These are phyloP conservation scores for Auxenochlorella protothecoides DNA, from an alignment of 139 green algal species.

Conservation along the genomic window DNA sequence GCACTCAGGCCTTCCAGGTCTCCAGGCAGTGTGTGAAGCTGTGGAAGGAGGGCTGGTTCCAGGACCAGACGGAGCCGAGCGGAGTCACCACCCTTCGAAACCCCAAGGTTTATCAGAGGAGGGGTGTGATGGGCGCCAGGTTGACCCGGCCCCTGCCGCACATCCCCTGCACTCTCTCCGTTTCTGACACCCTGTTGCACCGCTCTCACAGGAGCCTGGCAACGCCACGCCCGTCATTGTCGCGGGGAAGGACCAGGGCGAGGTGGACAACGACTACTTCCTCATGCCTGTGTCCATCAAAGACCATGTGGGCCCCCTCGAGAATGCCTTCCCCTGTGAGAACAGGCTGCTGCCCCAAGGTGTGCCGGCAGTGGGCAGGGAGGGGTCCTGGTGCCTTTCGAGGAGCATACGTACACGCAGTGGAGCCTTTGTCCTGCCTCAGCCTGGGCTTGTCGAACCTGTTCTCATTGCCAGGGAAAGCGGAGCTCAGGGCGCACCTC, in stretches of 20 bases:
- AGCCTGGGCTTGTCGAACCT: no score
- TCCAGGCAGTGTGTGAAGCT: constrained; percentile 71
- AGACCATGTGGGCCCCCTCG: constrained; percentile 74
- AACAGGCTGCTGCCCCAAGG: constrained; percentile 80
- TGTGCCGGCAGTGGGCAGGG: background rate
- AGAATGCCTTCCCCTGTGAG: constrained; percentile 77
- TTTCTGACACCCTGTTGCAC: background rate
- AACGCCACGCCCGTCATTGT: constrained; percentile 65
- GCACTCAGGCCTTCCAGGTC: constrained; percentile 24
- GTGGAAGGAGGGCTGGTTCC: constrained; percentile 69
- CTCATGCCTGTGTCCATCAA: constrained; percentile 81
- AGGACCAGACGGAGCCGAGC: constrained; percentile 5
- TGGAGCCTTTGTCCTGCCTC: no score
- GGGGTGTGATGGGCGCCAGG: no score
- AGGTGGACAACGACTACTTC: constrained; percentile 97
- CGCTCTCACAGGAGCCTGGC: constrained; percentile 41
- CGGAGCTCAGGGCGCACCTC: constrained; percentile 75
- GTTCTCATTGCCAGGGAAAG: constrained; percentile 8
- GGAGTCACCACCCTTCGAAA: constrained; percentile 28
- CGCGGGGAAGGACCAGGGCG: constrained; percentile 70
- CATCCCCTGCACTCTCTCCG: background rate
- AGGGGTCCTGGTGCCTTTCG: no score
- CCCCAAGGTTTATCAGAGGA: constrained; percentile 21
- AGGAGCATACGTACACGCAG: no score
- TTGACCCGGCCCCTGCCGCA: background rate